Conservation (phyloP, 345 rosid genomes). For the Citrus unshiu region DNA sequence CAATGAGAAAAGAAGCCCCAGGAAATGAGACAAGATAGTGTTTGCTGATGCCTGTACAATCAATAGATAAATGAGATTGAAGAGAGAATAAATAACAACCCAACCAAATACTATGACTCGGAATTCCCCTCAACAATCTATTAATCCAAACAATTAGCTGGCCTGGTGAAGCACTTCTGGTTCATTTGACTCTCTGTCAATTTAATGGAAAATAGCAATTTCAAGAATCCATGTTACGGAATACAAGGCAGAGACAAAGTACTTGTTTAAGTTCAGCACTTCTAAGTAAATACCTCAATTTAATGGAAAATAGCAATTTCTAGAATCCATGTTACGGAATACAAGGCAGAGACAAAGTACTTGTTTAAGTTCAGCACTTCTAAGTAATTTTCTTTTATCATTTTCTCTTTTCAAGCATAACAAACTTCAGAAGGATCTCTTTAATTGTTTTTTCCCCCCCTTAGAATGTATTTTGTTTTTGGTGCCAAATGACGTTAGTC, state of each 20-base stretch:
- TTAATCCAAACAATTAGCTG: neutral
- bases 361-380: neutral
- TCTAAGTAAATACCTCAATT: neutral
- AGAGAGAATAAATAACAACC: neutral
- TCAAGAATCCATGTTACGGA: neutral
- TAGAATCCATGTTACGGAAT: neutral
- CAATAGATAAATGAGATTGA: neutral
- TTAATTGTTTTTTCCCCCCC: neutral
- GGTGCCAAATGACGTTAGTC: neutral
- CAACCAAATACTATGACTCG: neutral
- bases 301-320: neutral
- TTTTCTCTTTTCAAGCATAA: neutral
- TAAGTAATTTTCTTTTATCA: neutral
- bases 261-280: neutral
- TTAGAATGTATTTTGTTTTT: neutral
- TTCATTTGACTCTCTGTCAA: neutral
- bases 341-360: neutral
- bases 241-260: neutral
- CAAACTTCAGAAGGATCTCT: neutral
- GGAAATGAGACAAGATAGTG: slow-evolving; percentile 91
- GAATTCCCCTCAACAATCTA: neutral
- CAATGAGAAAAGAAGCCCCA: slow-evolving; percentile 82
- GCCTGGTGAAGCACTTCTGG: neutral
- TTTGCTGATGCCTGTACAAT: slow-evolving; percentile 87
- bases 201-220: neutral